Base-by-base conservation (phyloP, 441 rosid genomes). In the Arabidopsis hybrid region DNA sequence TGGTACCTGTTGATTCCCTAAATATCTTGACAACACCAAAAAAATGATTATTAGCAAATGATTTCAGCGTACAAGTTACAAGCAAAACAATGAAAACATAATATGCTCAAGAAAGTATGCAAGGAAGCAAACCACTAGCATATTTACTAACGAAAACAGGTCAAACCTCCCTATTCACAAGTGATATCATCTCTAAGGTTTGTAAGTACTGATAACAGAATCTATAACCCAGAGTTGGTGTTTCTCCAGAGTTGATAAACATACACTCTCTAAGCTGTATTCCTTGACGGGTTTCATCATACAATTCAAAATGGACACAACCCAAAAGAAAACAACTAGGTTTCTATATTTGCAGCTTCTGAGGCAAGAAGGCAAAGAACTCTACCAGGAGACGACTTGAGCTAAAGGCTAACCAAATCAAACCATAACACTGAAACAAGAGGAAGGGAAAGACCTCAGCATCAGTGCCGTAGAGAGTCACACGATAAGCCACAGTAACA, bases 401-500 rank as follows among this genome's bases (percentile, higher is more conserved):
- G 32, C 63, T 67, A 67, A 64, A 18, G 10, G 6, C 31, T 42
- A 17, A 61, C 5, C 60, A 69, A 62, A 43, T 39, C 1, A 67
- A 51, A 34, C 8, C 17, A 75, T 17, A 21, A 21, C 26, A 67
- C 10, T 4, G 46, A 63, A 68, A n/a, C n/a, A 35, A 35, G 51
- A 58, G 16, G 35, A 36, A 61, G 76, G 8, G 60, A 32, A n/a
- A 32, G 76, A 88, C 97, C 97, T 91, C 97, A 76, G 95, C 93
- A 82, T 92, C 96, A 12, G 93, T 90, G 67, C 97, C 97, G 51
- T 85, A 84, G n/a, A 92, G 80, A 11, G 96, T 90, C 17, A 92
- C 94, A 1, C 96, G 96, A 79, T 91, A 92, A 74, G 87, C 90
- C n/a, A 92, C 95, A 61, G 97, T 85, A 6, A 92, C 93, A 34